Evolutionary conservation across 2,329 filamentous ascomycete genomes (phyloP).

Genomic region (Fusarium secorum): DNA sequence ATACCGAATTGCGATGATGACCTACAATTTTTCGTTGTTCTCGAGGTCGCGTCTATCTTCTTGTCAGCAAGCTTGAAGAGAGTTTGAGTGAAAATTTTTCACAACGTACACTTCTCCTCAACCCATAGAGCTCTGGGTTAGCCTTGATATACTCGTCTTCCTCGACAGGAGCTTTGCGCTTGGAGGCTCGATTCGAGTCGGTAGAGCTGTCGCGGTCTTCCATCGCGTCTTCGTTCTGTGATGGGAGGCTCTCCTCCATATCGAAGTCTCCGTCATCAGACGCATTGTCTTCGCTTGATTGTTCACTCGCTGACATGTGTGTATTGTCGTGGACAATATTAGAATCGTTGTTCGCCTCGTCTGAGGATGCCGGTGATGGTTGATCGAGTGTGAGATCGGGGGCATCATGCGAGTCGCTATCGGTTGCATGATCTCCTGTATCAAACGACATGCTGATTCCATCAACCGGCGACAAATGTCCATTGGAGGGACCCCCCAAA

Average conservation of each 20-base stretch:
- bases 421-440: slow-evolving; percentile 51
- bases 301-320: slow-evolving; percentile 56
- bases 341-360: slow-evolving; percentile 52
- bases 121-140: slow-evolving; percentile 93
- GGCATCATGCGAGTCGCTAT: slow-evolving; percentile 80
- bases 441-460: slow-evolving; percentile 51
- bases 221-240: slow-evolving; percentile 55
- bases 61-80: slow-evolving; percentile 44
- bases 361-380: slow-evolving; percentile 54
- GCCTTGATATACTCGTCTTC: slow-evolving; percentile 87
- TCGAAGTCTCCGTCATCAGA: slow-evolving; percentile 80
- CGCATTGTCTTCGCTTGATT: slow-evolving; percentile 61
- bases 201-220: slow-evolving; percentile 73
- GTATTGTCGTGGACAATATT: slow-evolving; percentile 52
- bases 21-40: slow-evolving; percentile 67
- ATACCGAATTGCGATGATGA: slow-evolving; percentile 18
- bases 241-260: slow-evolving; percentile 66
- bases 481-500: slow-evolving; percentile 70
- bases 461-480: slow-evolving; percentile 66
- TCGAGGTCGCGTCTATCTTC: slow-evolving; percentile 60
- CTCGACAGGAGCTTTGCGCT: slow-evolving; percentile 74
- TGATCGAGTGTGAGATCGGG: slow-evolving; percentile 64
- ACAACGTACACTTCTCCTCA: slow-evolving; percentile 85
- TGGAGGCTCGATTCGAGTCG: slow-evolving; percentile 72
- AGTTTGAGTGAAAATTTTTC: slow-evolving; percentile 34